A percentile compares a stretch with the other conserved stretches of the same genome.
phyloP scores from a whole-genome alignment of 2,329 filamentous ascomycete genomes.

The Periglandula ipomoeae region DNA sequence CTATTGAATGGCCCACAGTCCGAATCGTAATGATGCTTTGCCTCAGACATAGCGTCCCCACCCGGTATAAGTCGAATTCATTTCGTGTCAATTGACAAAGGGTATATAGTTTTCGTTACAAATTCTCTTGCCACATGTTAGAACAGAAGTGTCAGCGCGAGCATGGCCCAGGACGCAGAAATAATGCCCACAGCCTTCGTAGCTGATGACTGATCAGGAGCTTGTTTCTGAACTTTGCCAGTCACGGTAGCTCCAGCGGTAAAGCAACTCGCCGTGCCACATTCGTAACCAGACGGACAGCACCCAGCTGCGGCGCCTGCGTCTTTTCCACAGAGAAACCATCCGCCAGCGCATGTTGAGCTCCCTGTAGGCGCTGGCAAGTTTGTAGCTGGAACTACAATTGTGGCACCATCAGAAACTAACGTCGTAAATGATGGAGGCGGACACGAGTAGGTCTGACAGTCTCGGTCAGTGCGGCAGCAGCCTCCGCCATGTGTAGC shows the following conservation, averaged over 20 bases:
- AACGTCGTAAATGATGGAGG: slow-evolving; percentile 51
- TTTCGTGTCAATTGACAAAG: too few relatives aligned
- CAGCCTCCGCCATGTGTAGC: slow-evolving; percentile 77
- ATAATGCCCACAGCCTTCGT: background rate
- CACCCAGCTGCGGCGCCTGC: slow-evolving; percentile 65
- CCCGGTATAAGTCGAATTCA: too few relatives aligned
- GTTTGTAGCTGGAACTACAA: slow-evolving; percentile 53
- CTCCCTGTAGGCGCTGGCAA: slow-evolving; percentile 34
- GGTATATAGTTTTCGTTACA: too few relatives aligned
- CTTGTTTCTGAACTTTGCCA: slow-evolving; percentile 46
- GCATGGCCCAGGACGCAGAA: background rate
- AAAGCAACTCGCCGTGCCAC: slow-evolving; percentile 65
- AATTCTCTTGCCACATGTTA: background rate
- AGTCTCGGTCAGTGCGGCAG: slow-evolving; percentile 81
- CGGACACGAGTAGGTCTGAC: slow-evolving; percentile 71
- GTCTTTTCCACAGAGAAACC: slow-evolving; percentile 58
- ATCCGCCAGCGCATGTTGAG: slow-evolving; percentile 63
- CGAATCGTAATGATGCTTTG: too few relatives aligned
- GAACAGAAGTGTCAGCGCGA: background rate
- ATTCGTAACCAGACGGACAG: slow-evolving; percentile 69
- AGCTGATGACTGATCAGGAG: slow-evolving; percentile 24
- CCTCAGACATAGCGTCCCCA: too few relatives aligned
- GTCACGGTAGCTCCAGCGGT: slow-evolving; percentile 42
- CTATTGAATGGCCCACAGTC: too few relatives aligned
- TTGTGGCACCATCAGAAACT: slow-evolving; percentile 57